Base-by-base conservation (phyloP, 2,329 filamentous ascomycete genomes). In the Alternaria triticimaculans region DNA sequence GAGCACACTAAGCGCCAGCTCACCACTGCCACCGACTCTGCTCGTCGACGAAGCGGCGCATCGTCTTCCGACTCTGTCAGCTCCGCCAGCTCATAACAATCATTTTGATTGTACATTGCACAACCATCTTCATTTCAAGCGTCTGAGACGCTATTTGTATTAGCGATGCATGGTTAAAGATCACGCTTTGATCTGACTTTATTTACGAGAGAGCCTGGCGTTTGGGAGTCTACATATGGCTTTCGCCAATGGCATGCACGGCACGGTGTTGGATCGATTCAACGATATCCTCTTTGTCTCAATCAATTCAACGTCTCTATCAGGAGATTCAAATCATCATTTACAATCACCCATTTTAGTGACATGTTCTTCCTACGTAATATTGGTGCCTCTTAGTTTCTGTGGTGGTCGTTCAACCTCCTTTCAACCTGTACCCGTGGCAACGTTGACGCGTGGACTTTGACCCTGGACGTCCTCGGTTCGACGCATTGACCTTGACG, bases 1-100 rank as follows among this genome's bases (percentile, higher is more conserved):
- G 80, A 84, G 66, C 83, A 85, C 76, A 85, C 83, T 66, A 83
- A 82, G 73, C 79, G 80, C 55, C 83, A 85, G 69, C 81, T 84
- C 49, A 80, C 78, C 55, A 81, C 78, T 49, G 83, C 83, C 1
- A 82, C 82, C 50, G 78, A 78, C 63, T 84, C 82, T 9, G 82
- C 81, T 4, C 79, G 81, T 30, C 76, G 83, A 72, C 78, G 82
- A 62, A 72, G 66, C 25, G 70, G 63, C 44, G 30, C 57, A 44
- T 68, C 65, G 26, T 58, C 50, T 20, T 63, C 63, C 25, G 60
- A 62, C 5, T 74, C 72, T 14, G 66, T 74, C 26, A 65, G 61
- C 45, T 73, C 76, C 1, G 60, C 63, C n/a, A 62, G 57, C 43
- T 71, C 70, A 65, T 76, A 69, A 56, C 43, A 51, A 26, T 18